These are phyloP conservation scores for Malus orientalis DNA, from an alignment of 306 rosid species.

Conservation along the genomic window DNA sequence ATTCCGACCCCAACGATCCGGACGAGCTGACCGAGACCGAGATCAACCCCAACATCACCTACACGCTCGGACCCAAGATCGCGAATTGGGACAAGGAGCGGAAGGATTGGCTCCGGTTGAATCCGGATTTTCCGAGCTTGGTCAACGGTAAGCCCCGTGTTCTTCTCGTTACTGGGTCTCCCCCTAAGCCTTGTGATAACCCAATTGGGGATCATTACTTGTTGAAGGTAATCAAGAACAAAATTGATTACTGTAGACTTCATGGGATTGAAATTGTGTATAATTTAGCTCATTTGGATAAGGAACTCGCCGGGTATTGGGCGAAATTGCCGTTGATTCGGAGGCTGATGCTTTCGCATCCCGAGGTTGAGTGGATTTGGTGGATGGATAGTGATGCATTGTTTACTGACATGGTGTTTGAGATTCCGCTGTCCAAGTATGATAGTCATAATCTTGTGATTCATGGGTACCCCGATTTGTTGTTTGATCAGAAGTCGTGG, in stretches of 20 bases:
- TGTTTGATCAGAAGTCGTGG: slow-evolving; percentile 94
- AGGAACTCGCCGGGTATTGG: slow-evolving; percentile 97
- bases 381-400: slow-evolving; percentile 99
- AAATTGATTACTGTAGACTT: slow-evolving; percentile 88
- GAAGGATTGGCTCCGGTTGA: slow-evolving; percentile 48
- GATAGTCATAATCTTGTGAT: slow-evolving; percentile 60
- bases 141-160: slow-evolving; percentile 72
- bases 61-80: slow-evolving; percentile 78
- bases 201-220: slow-evolving; percentile 91
- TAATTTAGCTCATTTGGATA: slow-evolving; percentile 89
- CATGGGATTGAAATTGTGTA: slow-evolving; percentile 96
- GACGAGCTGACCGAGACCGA: slow-evolving; percentile 36
- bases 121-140: slow-evolving; percentile 59
- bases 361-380: slow-evolving; percentile 99
- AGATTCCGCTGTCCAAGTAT: slow-evolving; percentile 70
- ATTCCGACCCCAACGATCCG: slow-evolving; percentile 64
- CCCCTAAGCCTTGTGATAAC: slow-evolving; percentile 92
- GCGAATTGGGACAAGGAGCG: slow-evolving; percentile 61
- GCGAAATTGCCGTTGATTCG: slow-evolving; percentile 89
- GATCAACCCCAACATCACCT: slow-evolving; percentile 53
- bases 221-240: slow-evolving; percentile 78
- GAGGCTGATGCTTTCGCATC: slow-evolving; percentile 83
- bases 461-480: slow-evolving; percentile 92
- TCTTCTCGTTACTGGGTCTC: slow-evolving; percentile 83
- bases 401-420: slow-evolving; percentile 86